Percentiles rank a stretch among this genome's conserved stretches.
phyloP scores from a whole-genome alignment of 1,139 yeast species.

The Candida sojae region DNA sequence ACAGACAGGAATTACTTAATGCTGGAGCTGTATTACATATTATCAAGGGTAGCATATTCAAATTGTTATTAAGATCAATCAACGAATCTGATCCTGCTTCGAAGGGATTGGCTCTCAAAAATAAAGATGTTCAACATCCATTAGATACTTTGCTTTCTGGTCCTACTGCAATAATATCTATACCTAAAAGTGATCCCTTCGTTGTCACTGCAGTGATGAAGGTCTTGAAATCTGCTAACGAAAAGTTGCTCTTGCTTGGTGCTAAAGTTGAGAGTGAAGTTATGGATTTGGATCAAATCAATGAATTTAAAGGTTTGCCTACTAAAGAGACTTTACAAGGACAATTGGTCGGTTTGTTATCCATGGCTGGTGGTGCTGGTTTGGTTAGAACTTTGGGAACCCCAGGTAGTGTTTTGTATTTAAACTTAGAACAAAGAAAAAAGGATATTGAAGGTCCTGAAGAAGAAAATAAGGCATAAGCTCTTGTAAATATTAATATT shows the following conservation, averaged over 20 bases:
- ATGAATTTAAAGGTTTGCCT: slow-evolving; percentile 72
- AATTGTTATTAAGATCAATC: slow-evolving; percentile 74
- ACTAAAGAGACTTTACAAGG: slow-evolving; percentile 70
- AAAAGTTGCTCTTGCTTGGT: slow-evolving; percentile 78
- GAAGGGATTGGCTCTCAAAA: slow-evolving; percentile 48
- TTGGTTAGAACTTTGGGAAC: slow-evolving; percentile 79
- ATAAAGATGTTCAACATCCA: slow-evolving; percentile 58
- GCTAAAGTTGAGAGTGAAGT: slow-evolving; percentile 69
- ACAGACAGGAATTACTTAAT: slow-evolving; percentile 62
- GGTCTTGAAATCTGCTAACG: slow-evolving; percentile 63
- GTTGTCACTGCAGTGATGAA: slow-evolving; percentile 63
- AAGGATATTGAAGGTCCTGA: slow-evolving; percentile 34
- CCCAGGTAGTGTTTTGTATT: slow-evolving; percentile 63
- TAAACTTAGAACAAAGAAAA: slow-evolving; percentile 68
- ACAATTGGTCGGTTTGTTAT: slow-evolving; percentile 83
- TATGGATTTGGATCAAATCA: slow-evolving; percentile 54
- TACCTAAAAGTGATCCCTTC: slow-evolving; percentile 70
- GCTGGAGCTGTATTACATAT: slow-evolving; percentile 70
- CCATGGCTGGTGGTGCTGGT: slow-evolving; percentile 86
- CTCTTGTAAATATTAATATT: slow-evolving; percentile 8
- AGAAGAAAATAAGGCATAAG: slow-evolving; percentile 9
- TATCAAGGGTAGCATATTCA: slow-evolving; percentile 66
- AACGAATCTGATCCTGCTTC: slow-evolving; percentile 76
- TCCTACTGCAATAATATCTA: slow-evolving; percentile 80
- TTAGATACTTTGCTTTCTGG: slow-evolving; percentile 71